Conservation (phyloP, 106 monocot species). For the Dactylorhiza incarnata region DNA sequence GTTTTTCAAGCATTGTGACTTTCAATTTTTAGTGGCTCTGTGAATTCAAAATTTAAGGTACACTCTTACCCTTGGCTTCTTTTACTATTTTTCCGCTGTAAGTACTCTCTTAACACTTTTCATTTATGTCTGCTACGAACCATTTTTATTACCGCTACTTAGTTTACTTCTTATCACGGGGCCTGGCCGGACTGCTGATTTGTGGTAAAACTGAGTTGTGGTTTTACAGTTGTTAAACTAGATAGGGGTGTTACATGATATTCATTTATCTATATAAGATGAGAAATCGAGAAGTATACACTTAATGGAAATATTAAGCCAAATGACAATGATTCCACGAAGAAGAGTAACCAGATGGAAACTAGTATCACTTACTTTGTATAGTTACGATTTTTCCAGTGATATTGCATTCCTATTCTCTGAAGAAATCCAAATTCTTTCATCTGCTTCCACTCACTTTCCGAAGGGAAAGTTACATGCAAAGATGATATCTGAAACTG, state of each 20-base stretch:
- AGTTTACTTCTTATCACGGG: too few relatives aligned
- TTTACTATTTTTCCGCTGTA: too few relatives aligned
- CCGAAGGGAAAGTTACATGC: slow-evolving; percentile 87
- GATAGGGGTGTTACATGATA: not conserved
- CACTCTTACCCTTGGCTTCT: too few relatives aligned
- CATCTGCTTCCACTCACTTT: slow-evolving; percentile 79
- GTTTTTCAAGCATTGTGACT: too few relatives aligned
- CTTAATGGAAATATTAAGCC: not conserved
- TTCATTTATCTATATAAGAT: not conserved
- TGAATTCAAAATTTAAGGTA: too few relatives aligned
- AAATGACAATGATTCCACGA: not conserved
- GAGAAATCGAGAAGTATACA: not conserved
- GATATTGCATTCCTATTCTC: slow-evolving; percentile 95
- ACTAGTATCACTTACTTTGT: slow-evolving; percentile 42
- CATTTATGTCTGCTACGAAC: too few relatives aligned
- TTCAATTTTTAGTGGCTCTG: too few relatives aligned
- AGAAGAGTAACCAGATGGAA: not conserved
- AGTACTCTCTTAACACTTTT: too few relatives aligned
- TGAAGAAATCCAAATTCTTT: slow-evolving; percentile 67
- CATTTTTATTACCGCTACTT: too few relatives aligned
- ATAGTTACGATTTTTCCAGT: slow-evolving; percentile 98
- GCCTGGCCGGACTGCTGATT: too few relatives aligned
- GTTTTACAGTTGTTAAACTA: too few relatives aligned
- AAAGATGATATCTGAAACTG: slow-evolving; percentile 85
- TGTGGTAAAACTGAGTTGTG: too few relatives aligned